Conservation (phyloP, 2,329 filamentous ascomycete species). For the Fusarium scirpi region DNA sequence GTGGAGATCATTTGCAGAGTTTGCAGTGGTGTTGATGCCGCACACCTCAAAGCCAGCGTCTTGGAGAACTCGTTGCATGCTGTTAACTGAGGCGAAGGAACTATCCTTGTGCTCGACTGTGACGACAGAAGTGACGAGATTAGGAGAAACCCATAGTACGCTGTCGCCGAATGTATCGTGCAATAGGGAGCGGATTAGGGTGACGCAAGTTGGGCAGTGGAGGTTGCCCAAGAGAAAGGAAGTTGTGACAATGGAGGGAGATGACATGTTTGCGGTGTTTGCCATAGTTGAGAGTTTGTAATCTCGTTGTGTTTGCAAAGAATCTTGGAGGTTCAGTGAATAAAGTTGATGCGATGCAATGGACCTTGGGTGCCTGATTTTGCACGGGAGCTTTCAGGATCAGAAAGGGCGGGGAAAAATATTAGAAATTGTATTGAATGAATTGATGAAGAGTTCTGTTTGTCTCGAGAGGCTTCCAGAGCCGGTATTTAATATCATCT, state of each 20-base stretch:
- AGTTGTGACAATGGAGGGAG: slow-evolving; percentile 58
- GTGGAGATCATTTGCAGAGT: slow-evolving; percentile 48
- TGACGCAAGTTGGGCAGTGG: slow-evolving; percentile 82
- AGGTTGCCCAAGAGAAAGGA: slow-evolving; percentile 78
- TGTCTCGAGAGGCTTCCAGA: slow-evolving; percentile 18
- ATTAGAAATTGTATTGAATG: background rate
- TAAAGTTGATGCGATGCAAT: slow-evolving; percentile 9
- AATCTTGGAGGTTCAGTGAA: slow-evolving; percentile 12
- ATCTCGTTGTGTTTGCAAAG: background rate
- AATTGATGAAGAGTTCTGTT: slow-evolving; percentile 12
- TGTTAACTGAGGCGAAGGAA: slow-evolving; percentile 57
- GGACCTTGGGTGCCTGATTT: background rate
- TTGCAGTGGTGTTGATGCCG: slow-evolving; percentile 57
- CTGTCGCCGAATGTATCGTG: slow-evolving; percentile 59
- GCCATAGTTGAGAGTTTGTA: background rate
- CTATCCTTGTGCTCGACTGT: slow-evolving; percentile 66
- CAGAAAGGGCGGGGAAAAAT: background rate
- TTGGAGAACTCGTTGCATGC: slow-evolving; percentile 62
- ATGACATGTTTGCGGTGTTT: slow-evolving; percentile 44
- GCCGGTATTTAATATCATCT: slow-evolving; percentile 31
- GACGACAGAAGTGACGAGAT: slow-evolving; percentile 77
- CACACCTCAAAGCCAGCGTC: slow-evolving; percentile 70
- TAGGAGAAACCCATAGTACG: slow-evolving; percentile 72
- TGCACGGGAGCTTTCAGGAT: background rate
- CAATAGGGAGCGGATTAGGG: slow-evolving; percentile 71